phyloP scores from a whole-genome alignment of 2,329 filamentous ascomycete genomes.

The Trichophyton verrucosum region DNA sequence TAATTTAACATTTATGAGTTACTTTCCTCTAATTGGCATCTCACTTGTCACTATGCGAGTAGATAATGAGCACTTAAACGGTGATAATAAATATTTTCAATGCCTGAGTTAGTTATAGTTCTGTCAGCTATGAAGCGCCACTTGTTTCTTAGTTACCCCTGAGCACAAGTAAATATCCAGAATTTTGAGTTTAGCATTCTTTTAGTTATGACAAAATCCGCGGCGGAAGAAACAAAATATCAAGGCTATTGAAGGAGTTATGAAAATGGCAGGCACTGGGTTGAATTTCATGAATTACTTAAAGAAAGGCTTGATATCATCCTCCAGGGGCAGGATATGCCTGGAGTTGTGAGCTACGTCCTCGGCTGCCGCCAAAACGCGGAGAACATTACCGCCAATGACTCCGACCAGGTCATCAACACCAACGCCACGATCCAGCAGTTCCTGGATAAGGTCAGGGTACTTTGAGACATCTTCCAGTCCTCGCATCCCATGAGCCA shows the following conservation, averaged over 20 bases:
- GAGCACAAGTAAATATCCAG: background rate
- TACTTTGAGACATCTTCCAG: conserved; percentile 78
- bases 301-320: background rate
- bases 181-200: background rate
- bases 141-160: background rate
- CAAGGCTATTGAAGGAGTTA: too few relatives aligned
- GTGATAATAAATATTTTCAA: too few relatives aligned
- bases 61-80: too few relatives aligned
- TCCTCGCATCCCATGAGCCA: conserved; percentile 49
- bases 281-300: background rate
- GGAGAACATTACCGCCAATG: conserved; percentile 65
- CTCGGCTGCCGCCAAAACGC: conserved; percentile 75
- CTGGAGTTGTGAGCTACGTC: conserved; percentile 41
- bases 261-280: too few relatives aligned
- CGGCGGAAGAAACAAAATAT: too few relatives aligned
- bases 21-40: too few relatives aligned
- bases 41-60: too few relatives aligned
- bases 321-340: background rate
- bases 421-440: conserved; percentile 60
- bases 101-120: too few relatives aligned
- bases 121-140: too few relatives aligned
- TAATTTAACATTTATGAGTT: background rate
- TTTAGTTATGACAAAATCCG: too few relatives aligned
- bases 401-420: conserved; percentile 65
- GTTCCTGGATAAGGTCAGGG: conserved; percentile 61